Percentiles rank a stretch among this genome's conserved stretches.
Evolutionary conservation across 208 protist genomes (phyloP).

Genomic region (Novymonas esmeraldas): DNA sequence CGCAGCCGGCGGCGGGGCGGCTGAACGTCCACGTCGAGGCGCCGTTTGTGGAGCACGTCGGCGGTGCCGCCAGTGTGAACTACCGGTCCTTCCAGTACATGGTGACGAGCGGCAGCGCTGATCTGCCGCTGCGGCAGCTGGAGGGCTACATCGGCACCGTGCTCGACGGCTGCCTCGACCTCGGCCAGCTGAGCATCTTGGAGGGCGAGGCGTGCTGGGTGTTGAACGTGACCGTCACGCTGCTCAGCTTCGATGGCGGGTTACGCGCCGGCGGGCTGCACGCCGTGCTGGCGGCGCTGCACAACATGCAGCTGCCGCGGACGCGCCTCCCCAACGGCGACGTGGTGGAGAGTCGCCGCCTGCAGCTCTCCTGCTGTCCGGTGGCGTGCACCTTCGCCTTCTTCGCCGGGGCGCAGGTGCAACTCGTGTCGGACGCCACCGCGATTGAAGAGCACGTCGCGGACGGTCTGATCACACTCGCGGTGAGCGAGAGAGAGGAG

Average conservation of each 20-base stretch:
- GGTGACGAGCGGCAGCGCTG: conserved; percentile 36
- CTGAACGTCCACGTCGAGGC: conserved; percentile 70
- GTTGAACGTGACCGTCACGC: conserved; percentile 61
- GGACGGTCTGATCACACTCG: conserved; percentile 66
- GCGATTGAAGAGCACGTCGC: conserved; percentile 78
- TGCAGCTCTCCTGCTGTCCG: conserved; percentile 56
- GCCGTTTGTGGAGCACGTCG: conserved; percentile 57
- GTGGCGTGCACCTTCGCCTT: conserved; percentile 60
- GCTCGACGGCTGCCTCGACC: conserved; percentile 60
- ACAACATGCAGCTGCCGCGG: conserved; percentile 57
- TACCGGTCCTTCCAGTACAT: conserved; percentile 33
- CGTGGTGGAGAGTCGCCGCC: conserved; percentile 42
- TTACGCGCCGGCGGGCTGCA: conserved; percentile 68
- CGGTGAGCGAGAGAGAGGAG: conserved; percentile 51
- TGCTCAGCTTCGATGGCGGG: conserved; percentile 79
- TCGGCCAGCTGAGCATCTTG: conserved; percentile 57
- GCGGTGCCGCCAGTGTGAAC: conserved; percentile 22
- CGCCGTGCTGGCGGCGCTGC: conserved; percentile 68
- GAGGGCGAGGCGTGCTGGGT: conserved; percentile 86
- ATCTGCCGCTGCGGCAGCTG: conserved; percentile 67
- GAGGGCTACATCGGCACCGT: conserved; percentile 70
- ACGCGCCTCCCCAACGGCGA: conserved; percentile 76
- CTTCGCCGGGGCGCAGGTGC: conserved; percentile 38
- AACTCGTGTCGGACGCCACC: conserved; percentile 67
- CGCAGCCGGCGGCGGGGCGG: conserved; percentile 58